Conservation (phyloP, 2,329 filamentous ascomycete genomes). For the Clonostachys solani region DNA sequence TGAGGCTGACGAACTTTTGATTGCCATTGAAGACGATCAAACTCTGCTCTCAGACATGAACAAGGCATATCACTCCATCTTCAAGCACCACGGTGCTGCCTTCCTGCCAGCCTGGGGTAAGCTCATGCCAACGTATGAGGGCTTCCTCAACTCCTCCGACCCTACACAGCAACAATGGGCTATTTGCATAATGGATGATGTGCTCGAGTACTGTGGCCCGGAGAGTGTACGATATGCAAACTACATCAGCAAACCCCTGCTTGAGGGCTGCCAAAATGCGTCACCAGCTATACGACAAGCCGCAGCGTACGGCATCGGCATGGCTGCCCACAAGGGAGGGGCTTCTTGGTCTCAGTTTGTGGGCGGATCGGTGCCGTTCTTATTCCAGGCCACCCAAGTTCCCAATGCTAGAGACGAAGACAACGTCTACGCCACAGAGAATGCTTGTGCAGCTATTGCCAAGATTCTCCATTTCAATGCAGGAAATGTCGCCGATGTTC, state of each 20-base stretch:
- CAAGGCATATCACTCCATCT: slow-evolving; percentile 98
- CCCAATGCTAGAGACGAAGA: slow-evolving; percentile 84
- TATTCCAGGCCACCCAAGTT: slow-evolving; percentile 82
- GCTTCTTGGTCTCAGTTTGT: slow-evolving; percentile 84
- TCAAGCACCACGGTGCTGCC: slow-evolving; percentile 85
- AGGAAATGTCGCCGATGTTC: slow-evolving; percentile 68
- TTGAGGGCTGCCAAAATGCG: slow-evolving; percentile 79
- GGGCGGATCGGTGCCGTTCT: slow-evolving; percentile 69
- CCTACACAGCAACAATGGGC: slow-evolving; percentile 96
- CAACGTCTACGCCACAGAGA: slow-evolving; percentile 95
- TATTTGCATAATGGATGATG: slow-evolving; percentile 98
- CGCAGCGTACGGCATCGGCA: slow-evolving; percentile 91
- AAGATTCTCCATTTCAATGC: slow-evolving; percentile 94
- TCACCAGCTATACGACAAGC: slow-evolving; percentile 93
- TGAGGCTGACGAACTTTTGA: slow-evolving; percentile 77
- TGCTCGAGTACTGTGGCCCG: slow-evolving; percentile 91
- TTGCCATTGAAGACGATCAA: slow-evolving; percentile 96
- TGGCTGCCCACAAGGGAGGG: slow-evolving; percentile 90
- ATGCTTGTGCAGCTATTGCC: slow-evolving; percentile 91
- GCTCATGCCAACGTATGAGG: slow-evolving; percentile 79
- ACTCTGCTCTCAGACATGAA: slow-evolving; percentile 98
- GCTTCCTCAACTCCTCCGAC: slow-evolving; percentile 76
- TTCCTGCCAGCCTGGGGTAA: slow-evolving; percentile 89
- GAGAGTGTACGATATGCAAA: slow-evolving; percentile 83
- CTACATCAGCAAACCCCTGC: slow-evolving; percentile 81